Conservation (phyloP, 2,329 filamentous ascomycete genomes). For the Chaetomium strumarium region DNA sequence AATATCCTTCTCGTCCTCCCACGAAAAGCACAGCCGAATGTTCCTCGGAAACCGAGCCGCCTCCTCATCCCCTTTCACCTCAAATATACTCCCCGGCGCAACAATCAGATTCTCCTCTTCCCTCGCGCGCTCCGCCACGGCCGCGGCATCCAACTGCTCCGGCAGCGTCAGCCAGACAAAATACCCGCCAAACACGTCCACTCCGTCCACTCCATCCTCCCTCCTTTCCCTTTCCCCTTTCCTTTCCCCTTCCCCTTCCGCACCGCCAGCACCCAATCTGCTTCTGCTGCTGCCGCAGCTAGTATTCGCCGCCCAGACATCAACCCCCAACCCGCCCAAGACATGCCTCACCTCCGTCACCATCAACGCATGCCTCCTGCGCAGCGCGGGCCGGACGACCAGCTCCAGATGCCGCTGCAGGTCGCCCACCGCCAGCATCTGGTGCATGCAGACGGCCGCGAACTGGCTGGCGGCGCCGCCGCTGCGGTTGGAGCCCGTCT, state of each 20-base stretch:
- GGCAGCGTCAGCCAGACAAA: constrained; percentile 76
- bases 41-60: constrained; percentile 51
- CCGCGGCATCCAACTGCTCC: constrained; percentile 41
- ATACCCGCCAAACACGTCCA: constrained; percentile 70
- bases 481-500: constrained; percentile 48
- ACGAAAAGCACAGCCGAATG: constrained; percentile 65
- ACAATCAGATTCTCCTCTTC: constrained; percentile 61
- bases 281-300: neutral
- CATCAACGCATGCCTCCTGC: constrained; percentile 45
- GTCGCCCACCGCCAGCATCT: constrained; percentile 40
- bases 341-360: constrained; percentile 52
- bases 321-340: constrained; percentile 58
- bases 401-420: constrained; percentile 40
- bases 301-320: constrained; percentile 22
- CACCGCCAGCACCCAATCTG: too few relatives aligned
- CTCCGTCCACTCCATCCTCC: too few relatives aligned
- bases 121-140: constrained; percentile 52
- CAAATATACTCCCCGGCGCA: constrained; percentile 64
- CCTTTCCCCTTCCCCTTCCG: constrained; percentile 30
- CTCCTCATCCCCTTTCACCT: constrained; percentile 53
- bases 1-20: constrained; percentile 61
- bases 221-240: constrained; percentile 30
- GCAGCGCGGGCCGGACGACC: constrained; percentile 40
- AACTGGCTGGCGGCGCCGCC: constrained; percentile 52
- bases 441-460: constrained; percentile 45